Percentiles rank a stretch among this genome's conserved stretches.
phyloP scores from a whole-genome alignment of 305 asterid genomes.

The Euphrasia arctica region DNA sequence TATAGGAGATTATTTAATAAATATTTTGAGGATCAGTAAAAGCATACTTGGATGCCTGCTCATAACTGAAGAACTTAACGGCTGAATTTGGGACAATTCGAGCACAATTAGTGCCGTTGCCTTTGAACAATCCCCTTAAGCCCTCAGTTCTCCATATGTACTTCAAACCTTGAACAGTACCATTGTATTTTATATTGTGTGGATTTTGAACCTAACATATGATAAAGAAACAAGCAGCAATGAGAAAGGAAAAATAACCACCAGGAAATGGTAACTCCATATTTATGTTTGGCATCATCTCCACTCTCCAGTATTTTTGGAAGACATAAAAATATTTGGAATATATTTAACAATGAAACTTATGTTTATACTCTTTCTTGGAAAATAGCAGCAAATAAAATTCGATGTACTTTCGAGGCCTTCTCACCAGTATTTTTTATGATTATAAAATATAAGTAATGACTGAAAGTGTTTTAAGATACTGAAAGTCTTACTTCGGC shows the following conservation, averaged over 20 bases:
- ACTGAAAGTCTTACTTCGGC: not conserved
- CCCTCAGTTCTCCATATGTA: slow-evolving; percentile 95
- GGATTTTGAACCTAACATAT: slow-evolving; percentile 81
- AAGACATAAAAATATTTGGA: not conserved
- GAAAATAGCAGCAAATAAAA: not conserved
- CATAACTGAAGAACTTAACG: slow-evolving; percentile 92
- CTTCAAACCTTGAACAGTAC: slow-evolving; percentile 85
- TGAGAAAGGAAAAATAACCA: slow-evolving; percentile 13
- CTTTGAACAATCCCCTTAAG: slow-evolving; percentile 79
- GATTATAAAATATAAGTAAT: not conserved
- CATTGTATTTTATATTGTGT: slow-evolving; percentile 75
- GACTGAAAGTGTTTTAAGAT: not conserved
- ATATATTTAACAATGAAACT: not conserved
- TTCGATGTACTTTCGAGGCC: not conserved
- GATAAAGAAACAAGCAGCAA: slow-evolving; percentile 20
- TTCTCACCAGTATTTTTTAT: not conserved
- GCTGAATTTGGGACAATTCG: slow-evolving; percentile 94
- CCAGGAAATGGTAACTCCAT: not conserved
- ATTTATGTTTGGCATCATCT: not conserved
- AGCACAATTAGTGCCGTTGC: slow-evolving; percentile 93
- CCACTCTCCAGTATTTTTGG: not conserved
- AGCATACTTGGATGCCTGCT: slow-evolving; percentile 88
- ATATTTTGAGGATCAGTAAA: slow-evolving; percentile 19
- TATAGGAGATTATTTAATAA: slow-evolving; percentile 6
- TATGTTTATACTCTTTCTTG: not conserved